A percentile compares a stretch with the other conserved stretches of the same genome.
Evolutionary conservation across 768 basidiomycete genomes (phyloP).

Genomic region (Mrakia hoshinonis): DNA sequence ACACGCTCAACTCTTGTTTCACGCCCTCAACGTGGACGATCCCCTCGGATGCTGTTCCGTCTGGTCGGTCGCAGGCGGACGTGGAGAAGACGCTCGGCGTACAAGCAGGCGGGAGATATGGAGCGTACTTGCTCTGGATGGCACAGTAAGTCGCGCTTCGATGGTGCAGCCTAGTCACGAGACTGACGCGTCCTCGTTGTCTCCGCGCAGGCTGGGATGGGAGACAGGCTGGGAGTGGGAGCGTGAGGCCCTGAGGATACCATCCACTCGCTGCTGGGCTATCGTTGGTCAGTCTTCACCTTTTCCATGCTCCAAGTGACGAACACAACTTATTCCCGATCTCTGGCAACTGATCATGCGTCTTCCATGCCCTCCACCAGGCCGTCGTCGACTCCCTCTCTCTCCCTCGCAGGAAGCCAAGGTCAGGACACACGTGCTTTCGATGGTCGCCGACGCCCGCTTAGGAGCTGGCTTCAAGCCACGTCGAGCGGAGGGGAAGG

Average conservation of each 20-base stretch:
- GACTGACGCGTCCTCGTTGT: no score
- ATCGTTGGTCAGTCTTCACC: constrained; percentile 58
- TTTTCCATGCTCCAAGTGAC: neutral
- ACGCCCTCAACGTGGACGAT: constrained; percentile 27
- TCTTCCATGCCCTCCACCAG: constrained; percentile 31
- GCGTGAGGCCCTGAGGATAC: constrained; percentile 76
- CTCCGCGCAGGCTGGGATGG: constrained; percentile 45
- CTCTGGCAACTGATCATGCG: constrained; percentile 31
- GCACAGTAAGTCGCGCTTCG: constrained; percentile 43
- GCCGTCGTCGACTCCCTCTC: constrained; percentile 37
- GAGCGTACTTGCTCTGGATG: constrained; percentile 78
- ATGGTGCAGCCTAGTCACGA: no score
- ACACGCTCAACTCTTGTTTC: constrained; percentile 31
- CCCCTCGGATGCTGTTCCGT: constrained; percentile 42
- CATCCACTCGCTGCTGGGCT: constrained; percentile 89
- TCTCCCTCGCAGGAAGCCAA: constrained; percentile 37
- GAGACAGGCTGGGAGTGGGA: constrained; percentile 81
- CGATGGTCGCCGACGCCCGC: constrained; percentile 52
- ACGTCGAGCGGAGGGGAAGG: constrained; percentile 41
- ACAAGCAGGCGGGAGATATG: constrained; percentile 61
- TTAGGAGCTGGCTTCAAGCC: constrained; percentile 57
- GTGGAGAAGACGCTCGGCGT: constrained; percentile 50
- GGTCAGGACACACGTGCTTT: constrained; percentile 45
- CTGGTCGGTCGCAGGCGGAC: constrained; percentile 39
- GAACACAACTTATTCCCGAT: constrained; percentile 17